Evolutionary conservation across 441 rosid genomes (phyloP).

Genomic region (Adansonia madagascariensis): DNA sequence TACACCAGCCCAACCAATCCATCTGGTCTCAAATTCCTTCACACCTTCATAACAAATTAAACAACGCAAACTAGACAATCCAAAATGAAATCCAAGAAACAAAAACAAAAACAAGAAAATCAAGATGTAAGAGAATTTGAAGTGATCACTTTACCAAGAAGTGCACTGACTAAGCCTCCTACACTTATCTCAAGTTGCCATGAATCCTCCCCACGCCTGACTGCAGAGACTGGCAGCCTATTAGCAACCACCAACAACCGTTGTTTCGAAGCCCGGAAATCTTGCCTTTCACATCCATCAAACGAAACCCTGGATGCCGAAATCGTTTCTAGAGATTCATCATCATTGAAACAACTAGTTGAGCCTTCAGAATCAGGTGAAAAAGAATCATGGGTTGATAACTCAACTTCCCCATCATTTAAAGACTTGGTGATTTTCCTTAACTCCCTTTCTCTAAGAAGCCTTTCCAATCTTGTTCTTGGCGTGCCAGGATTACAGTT

Average conservation of each 20-base stretch:
- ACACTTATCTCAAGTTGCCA: slow-evolving; percentile 76
- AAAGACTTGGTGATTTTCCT: slow-evolving; percentile 43
- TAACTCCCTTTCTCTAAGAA: slow-evolving; percentile 56
- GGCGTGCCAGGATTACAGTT: slow-evolving; percentile 45
- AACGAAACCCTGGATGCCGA: slow-evolving; percentile 18
- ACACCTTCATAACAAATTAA: slow-evolving; percentile 49
- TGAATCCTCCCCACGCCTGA: slow-evolving; percentile 53
- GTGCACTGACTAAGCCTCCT: slow-evolving; percentile 75
- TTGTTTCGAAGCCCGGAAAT: slow-evolving; percentile 43
- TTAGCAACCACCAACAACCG: slow-evolving; percentile 82
- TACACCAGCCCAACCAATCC: slow-evolving; percentile 93
- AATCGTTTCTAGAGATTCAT: slow-evolving; percentile 33
- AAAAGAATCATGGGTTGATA: slow-evolving; percentile 31
- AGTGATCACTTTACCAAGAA: slow-evolving; percentile 49
- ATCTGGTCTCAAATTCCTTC: slow-evolving; percentile 72
- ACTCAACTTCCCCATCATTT: slow-evolving; percentile 39
- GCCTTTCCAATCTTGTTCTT: slow-evolving; percentile 56
- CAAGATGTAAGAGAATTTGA: not conserved
- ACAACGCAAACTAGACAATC: not conserved
- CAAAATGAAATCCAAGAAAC: not conserved
- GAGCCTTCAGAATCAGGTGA: slow-evolving; percentile 38
- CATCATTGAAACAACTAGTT: slow-evolving; percentile 35
- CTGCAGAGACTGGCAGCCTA: slow-evolving; percentile 75
- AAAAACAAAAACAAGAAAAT: not conserved
- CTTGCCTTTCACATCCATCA: slow-evolving; percentile 32